Conservation (phyloP, 305 asterid genomes). For the Fraxinus sp. region DNA sequence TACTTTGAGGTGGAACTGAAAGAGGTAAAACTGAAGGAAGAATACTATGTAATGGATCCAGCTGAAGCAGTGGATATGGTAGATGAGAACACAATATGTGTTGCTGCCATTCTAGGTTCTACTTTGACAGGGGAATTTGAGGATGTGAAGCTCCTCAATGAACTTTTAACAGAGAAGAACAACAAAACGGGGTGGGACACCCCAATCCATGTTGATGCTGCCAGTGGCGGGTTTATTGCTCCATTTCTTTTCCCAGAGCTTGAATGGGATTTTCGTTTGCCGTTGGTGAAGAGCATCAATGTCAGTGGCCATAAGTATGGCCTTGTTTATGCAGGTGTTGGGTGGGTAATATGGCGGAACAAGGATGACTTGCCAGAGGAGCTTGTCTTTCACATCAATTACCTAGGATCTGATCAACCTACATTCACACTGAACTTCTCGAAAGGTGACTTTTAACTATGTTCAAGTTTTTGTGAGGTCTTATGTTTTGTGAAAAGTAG, state of each 20-base stretch:
- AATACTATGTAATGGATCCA: conserved; percentile 63
- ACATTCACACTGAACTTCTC: conserved; percentile 70
- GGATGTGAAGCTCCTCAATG: conserved; percentile 60
- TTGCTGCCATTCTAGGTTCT: conserved; percentile 67
- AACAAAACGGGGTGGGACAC: conserved; percentile 60
- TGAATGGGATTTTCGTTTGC: conserved; percentile 67
- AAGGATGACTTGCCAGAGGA: conserved; percentile 59
- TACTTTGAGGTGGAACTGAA: conserved; percentile 67
- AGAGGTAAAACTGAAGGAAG: conserved; percentile 61
- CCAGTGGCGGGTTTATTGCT: conserved; percentile 68
- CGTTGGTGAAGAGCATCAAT: conserved; percentile 63
- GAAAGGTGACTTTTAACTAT: conserved; percentile 34
- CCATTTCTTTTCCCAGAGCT: conserved; percentile 63
- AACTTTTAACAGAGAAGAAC: conserved; percentile 49
- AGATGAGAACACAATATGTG: conserved; percentile 67
- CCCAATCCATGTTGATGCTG: conserved; percentile 73
- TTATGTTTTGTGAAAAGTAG: neutral
- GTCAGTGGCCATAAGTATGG: conserved; percentile 36
- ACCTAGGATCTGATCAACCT: conserved; percentile 72
- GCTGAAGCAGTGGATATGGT: conserved; percentile 57
- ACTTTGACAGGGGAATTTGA: conserved; percentile 65
- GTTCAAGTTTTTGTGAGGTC: neutral
- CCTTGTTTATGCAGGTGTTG: conserved; percentile 65
- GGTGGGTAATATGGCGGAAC: conserved; percentile 69
- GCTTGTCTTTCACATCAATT: conserved; percentile 62